Evolutionary conservation across 2,329 filamentous ascomycete genomes (phyloP), one percentile per base, ranked within the genome.

Genomic region (Cytospora piceicola): DNA sequence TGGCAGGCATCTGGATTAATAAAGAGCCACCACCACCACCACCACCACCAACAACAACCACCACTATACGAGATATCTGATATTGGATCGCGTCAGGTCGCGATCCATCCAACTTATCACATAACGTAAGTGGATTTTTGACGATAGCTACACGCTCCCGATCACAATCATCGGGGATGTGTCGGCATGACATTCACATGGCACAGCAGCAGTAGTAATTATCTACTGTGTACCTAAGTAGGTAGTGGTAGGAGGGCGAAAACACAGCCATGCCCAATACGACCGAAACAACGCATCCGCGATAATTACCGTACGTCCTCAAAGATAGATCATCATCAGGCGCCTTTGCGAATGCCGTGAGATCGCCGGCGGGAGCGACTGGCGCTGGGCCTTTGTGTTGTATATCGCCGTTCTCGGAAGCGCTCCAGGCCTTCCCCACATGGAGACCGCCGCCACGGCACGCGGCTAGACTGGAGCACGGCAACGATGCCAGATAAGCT

Each of bases 341-440:
- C 17, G 39, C 6, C 17, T 20, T 49, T 24, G n/a, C 46, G 58
- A 54, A 54, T 22, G 14, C 58, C 49, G 58, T 17, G 58, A 42
- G 12, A 56, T 56, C 60, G 27, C 60, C 60, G 46, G 11, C 3
- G 4, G 36, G 30, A 14, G 42, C 17, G 49, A 49, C n/a, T 53
- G 9, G 34, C 3, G 27, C 27, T 29, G 27, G 27, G 27, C 27
- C 27, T 15, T 15, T 36, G 4, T 49, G 5, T 2, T 15, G 34
- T 24, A 15, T 56, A 55, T 56, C 60, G 60, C 60, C 60, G 60
- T 55, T 62, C 36, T 46, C 59, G 59, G 52, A 55, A 24, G 14
- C 14, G n/a, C 51, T 22, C 49, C 29, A 49, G 29, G 52, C 27
- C 42, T 56, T 30, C 60, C 52, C 60, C 60, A 49, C 60, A 49